Conservation (phyloP, 768 basidiomycete genomes). For the Chlorophyllum brunneum region DNA sequence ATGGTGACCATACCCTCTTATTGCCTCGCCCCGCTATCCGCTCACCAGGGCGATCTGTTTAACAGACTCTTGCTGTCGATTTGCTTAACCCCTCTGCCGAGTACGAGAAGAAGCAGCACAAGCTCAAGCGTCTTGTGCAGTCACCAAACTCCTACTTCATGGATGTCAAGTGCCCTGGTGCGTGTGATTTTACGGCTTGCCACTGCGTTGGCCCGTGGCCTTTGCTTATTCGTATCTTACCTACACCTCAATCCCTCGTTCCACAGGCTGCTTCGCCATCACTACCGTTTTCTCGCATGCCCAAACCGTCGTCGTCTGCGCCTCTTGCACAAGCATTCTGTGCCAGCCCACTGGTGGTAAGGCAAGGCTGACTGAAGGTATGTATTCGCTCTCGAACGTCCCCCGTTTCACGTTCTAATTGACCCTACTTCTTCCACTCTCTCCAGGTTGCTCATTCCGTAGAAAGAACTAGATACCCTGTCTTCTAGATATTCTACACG, state of each 20-base stretch:
- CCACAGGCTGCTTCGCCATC: constrained; percentile 84
- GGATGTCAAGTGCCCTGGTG: constrained; percentile 99
- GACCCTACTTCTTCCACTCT: constrained; percentile 7
- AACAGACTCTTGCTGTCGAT: constrained; percentile 92
- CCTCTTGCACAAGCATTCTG: constrained; percentile 87
- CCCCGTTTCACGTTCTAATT: constrained; percentile 6
- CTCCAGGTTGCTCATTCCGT: constrained; percentile 92
- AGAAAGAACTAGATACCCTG: constrained; percentile 72
- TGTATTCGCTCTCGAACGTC: constrained; percentile 22
- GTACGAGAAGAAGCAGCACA: constrained; percentile 87
- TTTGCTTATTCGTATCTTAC: constrained; percentile 9
- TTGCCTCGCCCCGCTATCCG: not conserved
- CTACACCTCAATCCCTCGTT: constrained; percentile 17
- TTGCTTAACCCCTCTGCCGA: constrained; percentile 94
- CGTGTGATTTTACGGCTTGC: constrained; percentile 22
- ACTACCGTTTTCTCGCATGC: constrained; percentile 99
- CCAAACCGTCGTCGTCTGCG: constrained; percentile 94
- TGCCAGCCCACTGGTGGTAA: constrained; percentile 99
- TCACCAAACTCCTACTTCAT: constrained; percentile 99
- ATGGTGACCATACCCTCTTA: constrained; percentile 27
- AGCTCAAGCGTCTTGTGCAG: constrained; percentile 99
- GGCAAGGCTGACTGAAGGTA: constrained; percentile 97
- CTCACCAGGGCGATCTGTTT: constrained; percentile 4
- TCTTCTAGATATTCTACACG: constrained; percentile 18
- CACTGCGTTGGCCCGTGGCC: not conserved